A percentile compares a stretch with the other conserved stretches of the same genome.
phyloP scores from a whole-genome alignment of 177 flowering plant genomes.

The Vitis hybrid region DNA sequence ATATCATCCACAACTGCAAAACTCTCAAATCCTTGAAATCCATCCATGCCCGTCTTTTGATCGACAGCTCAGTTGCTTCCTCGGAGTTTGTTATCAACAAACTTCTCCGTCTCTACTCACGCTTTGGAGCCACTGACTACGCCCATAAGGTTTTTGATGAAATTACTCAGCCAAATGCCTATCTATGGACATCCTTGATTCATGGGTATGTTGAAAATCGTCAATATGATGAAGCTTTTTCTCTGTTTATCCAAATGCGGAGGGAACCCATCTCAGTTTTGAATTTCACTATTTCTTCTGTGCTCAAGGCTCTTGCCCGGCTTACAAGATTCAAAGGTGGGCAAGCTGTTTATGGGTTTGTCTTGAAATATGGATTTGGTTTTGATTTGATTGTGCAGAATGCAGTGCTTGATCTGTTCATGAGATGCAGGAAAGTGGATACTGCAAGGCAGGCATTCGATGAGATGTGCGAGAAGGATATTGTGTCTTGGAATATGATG shows the following conservation, averaged over 20 bases:
- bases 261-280: slow-evolving; percentile 20
- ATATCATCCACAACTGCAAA: slow-evolving; percentile 21
- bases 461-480: slow-evolving; percentile 30
- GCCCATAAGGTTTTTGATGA: slow-evolving; percentile 29
- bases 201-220: slow-evolving; percentile 32
- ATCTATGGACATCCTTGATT: slow-evolving; percentile 40
- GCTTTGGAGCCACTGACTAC: slow-evolving; percentile 21
- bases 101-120: slow-evolving; percentile 26
- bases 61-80: slow-evolving; percentile 15
- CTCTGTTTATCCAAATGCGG: slow-evolving; percentile 27
- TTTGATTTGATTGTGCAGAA: slow-evolving; percentile 30
- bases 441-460: slow-evolving; percentile 31
- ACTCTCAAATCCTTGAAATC: slow-evolving; percentile 27
- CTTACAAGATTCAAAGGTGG: slow-evolving; percentile 24
- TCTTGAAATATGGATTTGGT: slow-evolving; percentile 33
- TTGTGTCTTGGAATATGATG: slow-evolving; percentile 43
- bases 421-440: slow-evolving; percentile 28
- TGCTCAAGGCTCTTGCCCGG: slow-evolving; percentile 35
- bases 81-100: slow-evolving; percentile 33
- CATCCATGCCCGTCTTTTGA: slow-evolving; percentile 27
- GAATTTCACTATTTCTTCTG: slow-evolving; percentile 33
- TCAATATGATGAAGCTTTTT: slow-evolving; percentile 23
- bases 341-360: slow-evolving; percentile 21
- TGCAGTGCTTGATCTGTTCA: slow-evolving; percentile 27
- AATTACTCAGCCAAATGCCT: slow-evolving; percentile 37